Conservation (phyloP, 1,284 basidiomycete genomes). For the Trichosporon faecale region DNA sequence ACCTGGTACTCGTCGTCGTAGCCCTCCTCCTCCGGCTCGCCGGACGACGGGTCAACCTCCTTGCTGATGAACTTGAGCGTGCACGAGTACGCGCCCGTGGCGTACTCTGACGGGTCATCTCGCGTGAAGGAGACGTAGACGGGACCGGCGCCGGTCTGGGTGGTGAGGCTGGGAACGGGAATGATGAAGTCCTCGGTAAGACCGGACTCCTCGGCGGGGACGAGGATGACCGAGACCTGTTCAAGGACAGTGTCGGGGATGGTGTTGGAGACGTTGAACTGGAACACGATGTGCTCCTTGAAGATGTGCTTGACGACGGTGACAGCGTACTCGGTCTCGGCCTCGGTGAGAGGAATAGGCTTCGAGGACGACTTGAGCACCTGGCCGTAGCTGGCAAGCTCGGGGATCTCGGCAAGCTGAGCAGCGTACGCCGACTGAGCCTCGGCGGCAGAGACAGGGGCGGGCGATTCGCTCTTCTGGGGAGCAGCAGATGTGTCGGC, state of each 20-base stretch:
- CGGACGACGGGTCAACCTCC: slow-evolving; percentile 94
- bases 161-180: slow-evolving; percentile 67
- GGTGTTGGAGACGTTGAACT: slow-evolving; percentile 99
- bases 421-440: slow-evolving; percentile 79
- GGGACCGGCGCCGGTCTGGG: slow-evolving; percentile 69
- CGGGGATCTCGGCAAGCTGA: slow-evolving; percentile 80
- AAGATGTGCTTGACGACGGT: slow-evolving; percentile 96
- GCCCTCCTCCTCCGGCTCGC: slow-evolving; percentile 94
- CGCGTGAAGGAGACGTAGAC: slow-evolving; percentile 95
- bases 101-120: slow-evolving; percentile 70
- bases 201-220: slow-evolving; percentile 66
- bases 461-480: slow-evolving; percentile 61
- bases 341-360: slow-evolving; percentile 84
- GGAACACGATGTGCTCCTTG: slow-evolving; percentile 93
- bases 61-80: slow-evolving; percentile 96
- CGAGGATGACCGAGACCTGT: slow-evolving; percentile 91
- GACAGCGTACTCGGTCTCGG: slow-evolving; percentile 97
- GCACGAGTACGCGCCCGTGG: slow-evolving; percentile 81
- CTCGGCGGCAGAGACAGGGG: slow-evolving; percentile 66
- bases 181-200: slow-evolving; percentile 95
- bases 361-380: slow-evolving; percentile 82
- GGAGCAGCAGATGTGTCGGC: slow-evolving; percentile 60
- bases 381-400: slow-evolving; percentile 79
- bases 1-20: slow-evolving; percentile 99
- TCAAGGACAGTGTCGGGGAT: slow-evolving; percentile 96